A percentile compares a stretch with the other conserved stretches of the same genome.
These are phyloP conservation scores for Calonectria ilicicola DNA, from an alignment of 2,329 filamentous ascomycete genomes.

Conservation along the genomic window DNA sequence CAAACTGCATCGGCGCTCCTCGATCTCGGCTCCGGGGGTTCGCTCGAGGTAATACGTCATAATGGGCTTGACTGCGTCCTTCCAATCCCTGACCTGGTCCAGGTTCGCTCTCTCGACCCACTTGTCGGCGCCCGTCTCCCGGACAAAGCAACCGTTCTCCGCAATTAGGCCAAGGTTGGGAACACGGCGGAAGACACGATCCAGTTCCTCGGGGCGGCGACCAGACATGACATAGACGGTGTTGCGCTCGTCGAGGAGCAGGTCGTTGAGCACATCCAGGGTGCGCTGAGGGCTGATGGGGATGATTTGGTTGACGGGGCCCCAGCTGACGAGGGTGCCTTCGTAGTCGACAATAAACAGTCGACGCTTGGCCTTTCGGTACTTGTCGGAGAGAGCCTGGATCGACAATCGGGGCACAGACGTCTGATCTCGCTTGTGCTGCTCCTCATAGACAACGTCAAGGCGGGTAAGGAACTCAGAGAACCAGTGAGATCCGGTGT, in stretches of 20 bases:
- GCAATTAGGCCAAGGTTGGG: constrained; percentile 90
- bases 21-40: constrained; percentile 87
- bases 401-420: constrained; percentile 88
- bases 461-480: constrained; percentile 79
- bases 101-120: constrained; percentile 86
- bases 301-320: constrained; percentile 85
- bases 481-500: constrained; percentile 90
- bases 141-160: constrained; percentile 93
- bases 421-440: constrained; percentile 85
- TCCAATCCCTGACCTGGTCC: constrained; percentile 80
- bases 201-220: constrained; percentile 87
- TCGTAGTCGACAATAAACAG: constrained; percentile 95
- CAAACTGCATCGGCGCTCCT: constrained; percentile 91
- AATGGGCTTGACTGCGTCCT: constrained; percentile 83
- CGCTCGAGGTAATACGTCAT: constrained; percentile 91
- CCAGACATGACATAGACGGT: constrained; percentile 95
- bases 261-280: constrained; percentile 83
- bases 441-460: constrained; percentile 82
- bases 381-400: constrained; percentile 72
- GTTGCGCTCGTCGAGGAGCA: constrained; percentile 84
- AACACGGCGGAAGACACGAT: constrained; percentile 85
- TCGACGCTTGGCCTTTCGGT: constrained; percentile 73
- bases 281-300: constrained; percentile 87
- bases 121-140: constrained; percentile 72
- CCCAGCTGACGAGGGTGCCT: constrained; percentile 90